Percentiles rank a stretch among this genome's conserved stretches.
These are phyloP conservation scores for Helicocarpus griseus DNA, from an alignment of 2,329 filamentous ascomycete genomes.

Conservation along the genomic window DNA sequence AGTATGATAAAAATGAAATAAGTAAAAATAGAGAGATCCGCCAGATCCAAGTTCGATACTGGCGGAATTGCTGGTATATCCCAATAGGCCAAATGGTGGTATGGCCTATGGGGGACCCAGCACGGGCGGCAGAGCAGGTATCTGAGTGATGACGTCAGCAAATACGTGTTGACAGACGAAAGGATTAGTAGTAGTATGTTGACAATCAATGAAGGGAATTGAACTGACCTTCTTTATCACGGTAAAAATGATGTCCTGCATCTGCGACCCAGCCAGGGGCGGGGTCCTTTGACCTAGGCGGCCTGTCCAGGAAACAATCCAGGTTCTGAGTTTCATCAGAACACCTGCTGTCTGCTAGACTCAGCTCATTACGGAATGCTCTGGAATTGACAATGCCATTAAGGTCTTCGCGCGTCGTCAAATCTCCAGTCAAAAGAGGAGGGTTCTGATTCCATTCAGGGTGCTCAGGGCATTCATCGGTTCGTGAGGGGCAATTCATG, in stretches of 20 bases:
- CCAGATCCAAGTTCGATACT: background rate
- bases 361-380: slow-evolving; percentile 22
- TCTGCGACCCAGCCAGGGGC: slow-evolving; percentile 5
- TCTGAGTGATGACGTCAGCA: background rate
- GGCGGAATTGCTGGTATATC: background rate
- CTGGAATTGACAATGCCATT: slow-evolving; percentile 47
- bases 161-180: too few species aligned
- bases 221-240: slow-evolving; percentile 12
- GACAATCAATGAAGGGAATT: background rate
- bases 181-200: background rate
- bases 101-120: background rate
- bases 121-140: background rate
- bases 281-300: background rate
- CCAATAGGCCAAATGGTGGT: background rate
- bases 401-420: slow-evolving; percentile 47
- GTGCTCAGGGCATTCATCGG: slow-evolving; percentile 38
- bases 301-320: slow-evolving; percentile 6
- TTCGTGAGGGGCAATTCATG: slow-evolving; percentile 49
- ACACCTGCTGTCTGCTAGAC: slow-evolving; percentile 2
- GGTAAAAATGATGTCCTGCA: slow-evolving; percentile 10
- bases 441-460: slow-evolving; percentile 48
- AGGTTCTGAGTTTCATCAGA: background rate
- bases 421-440: slow-evolving; percentile 37
- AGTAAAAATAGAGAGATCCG: background rate
- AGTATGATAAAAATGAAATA: background rate